A percentile compares a stretch with the other conserved stretches of the same genome.
Evolutionary conservation across 2,329 filamentous ascomycete genomes (phyloP).

Genomic region (Alternaria panax): DNA sequence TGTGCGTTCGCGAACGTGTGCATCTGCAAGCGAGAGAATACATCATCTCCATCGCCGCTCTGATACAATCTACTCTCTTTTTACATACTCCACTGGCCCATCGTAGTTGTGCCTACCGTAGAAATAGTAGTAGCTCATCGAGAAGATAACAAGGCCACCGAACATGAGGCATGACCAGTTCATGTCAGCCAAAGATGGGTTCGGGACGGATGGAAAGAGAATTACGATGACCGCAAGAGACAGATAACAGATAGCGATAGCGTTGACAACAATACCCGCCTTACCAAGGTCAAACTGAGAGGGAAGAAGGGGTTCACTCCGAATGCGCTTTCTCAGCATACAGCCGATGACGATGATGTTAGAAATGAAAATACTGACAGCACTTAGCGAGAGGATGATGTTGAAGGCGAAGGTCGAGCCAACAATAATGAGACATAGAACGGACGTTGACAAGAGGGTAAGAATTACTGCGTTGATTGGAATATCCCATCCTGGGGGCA

Average conservation of each 20-base stretch:
- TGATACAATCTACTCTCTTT: background rate
- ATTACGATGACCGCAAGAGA: conserved; percentile 51
- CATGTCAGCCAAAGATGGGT: conserved; percentile 43
- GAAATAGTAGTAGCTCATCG: conserved; percentile 52
- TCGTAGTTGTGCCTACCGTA: conserved; percentile 50
- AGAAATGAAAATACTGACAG: conserved; percentile 12
- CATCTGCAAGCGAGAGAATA: background rate
- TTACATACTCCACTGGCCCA: conserved; percentile 11
- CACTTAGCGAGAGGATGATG: conserved; percentile 20
- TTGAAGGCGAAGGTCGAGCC: conserved; percentile 34
- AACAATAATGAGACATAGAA: conserved; percentile 36
- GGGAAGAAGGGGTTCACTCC: conserved; percentile 51
- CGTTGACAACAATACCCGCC: conserved; percentile 52
- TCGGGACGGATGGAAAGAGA: conserved; percentile 49
- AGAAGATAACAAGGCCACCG: conserved; percentile 50
- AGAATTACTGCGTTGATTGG: conserved; percentile 33
- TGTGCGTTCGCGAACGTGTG: background rate
- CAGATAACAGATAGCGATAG: conserved; percentile 49
- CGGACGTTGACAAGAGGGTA: conserved; percentile 21
- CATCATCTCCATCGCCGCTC: background rate
- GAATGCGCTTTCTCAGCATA: conserved; percentile 53
- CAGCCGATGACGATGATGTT: conserved; percentile 54
- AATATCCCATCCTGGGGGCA: conserved; percentile 25
- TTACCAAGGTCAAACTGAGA: conserved; percentile 55
- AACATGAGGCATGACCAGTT: conserved; percentile 57